phyloP scores from a whole-genome alignment of 2,329 filamentous ascomycete species.

The Aspergillus hiratsukae region DNA sequence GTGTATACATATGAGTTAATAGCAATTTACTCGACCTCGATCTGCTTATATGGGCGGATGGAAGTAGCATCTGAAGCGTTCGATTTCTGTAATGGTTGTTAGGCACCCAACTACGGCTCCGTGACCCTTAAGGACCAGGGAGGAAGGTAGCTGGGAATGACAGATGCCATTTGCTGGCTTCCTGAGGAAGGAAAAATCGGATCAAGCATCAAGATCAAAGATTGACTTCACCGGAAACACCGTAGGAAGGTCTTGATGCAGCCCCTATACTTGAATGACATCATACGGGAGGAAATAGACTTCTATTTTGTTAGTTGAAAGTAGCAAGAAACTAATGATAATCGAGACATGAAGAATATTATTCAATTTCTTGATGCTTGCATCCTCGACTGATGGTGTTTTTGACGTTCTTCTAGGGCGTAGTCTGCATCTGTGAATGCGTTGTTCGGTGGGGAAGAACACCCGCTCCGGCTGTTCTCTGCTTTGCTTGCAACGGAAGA shows the following conservation, averaged over 20 bases:
- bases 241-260: too few relatives aligned
- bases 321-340: not conserved
- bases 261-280: not conserved
- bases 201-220: not conserved
- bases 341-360: not conserved
- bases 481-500: constrained; percentile 11
- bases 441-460: constrained; percentile 19
- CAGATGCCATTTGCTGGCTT: not conserved
- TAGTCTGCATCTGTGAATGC: not conserved
- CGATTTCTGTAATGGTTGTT: too few relatives aligned
- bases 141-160: not conserved
- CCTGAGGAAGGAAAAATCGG: not conserved
- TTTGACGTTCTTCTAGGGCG: not conserved
- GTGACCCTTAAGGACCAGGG: not conserved
- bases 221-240: too few relatives aligned
- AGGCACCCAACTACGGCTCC: not conserved
- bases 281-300: not conserved
- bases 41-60: not conserved
- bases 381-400: not conserved
- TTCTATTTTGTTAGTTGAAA: not conserved
- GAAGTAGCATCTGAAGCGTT: not conserved
- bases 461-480: constrained; percentile 15
- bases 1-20: not conserved
- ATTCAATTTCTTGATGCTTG: not conserved
- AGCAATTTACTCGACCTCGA: not conserved